A percentile compares a stretch with the other conserved stretches of the same genome.
These are phyloP conservation scores for Parachaetomium inaequale DNA, from an alignment of 495 filamentous ascomycete genomes.

Conservation along the genomic window DNA sequence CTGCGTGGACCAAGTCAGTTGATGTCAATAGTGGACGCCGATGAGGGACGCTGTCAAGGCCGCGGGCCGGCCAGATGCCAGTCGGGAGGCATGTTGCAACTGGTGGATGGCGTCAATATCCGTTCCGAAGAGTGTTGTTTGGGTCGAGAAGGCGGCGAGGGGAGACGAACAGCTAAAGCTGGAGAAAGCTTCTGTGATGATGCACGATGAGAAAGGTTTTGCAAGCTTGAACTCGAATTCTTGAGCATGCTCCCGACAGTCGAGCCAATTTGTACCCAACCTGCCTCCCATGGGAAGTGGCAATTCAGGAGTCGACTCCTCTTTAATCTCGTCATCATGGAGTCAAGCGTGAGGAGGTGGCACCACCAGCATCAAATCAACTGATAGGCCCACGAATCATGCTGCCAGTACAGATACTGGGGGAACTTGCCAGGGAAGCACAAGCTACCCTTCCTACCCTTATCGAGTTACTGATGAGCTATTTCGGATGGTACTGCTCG, in stretches of 20 bases:
- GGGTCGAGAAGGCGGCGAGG: neutral
- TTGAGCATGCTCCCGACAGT: neutral
- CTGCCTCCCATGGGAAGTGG: neutral
- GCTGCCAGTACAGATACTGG: neutral
- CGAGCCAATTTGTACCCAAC: neutral
- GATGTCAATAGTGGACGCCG: neutral
- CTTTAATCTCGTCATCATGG: neutral
- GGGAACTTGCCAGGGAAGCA: neutral
- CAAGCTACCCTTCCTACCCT: neutral
- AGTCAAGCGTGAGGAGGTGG: neutral
- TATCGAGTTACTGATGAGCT: neutral
- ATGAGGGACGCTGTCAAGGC: neutral
- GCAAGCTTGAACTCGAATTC: neutral
- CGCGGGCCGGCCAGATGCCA: neutral
- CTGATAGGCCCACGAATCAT: neutral
- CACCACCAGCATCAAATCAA: neutral
- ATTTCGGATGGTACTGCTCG: neutral
- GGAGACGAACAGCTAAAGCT: neutral
- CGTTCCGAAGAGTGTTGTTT: neutral
- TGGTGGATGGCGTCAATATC: neutral
- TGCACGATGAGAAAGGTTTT: neutral
- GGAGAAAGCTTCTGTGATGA: neutral
- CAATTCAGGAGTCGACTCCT: neutral
- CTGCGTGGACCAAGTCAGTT: conserved; percentile 12
- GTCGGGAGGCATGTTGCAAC: neutral